A percentile compares a stretch with the other conserved stretches of the same genome.
Evolutionary conservation across 2,329 filamentous ascomycete species (phyloP).

Genomic region (Talaromyces sp.): DNA sequence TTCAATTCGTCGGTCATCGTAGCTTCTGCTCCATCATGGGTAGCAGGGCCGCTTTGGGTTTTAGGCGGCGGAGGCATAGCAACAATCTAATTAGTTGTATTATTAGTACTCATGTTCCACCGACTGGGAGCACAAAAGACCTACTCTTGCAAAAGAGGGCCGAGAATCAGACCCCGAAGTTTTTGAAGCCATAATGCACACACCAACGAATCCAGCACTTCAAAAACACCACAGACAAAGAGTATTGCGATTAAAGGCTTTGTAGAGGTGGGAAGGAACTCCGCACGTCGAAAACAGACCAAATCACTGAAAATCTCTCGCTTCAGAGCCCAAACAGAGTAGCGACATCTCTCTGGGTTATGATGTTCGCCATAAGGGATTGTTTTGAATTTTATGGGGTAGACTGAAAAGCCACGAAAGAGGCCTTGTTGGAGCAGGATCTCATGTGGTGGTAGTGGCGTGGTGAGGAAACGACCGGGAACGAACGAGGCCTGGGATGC

Average conservation of each 20-base stretch:
- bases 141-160: conserved; percentile 73
- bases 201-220: conserved; percentile 10
- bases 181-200: conserved; percentile 27
- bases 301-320: conserved; percentile 33
- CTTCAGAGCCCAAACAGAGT: conserved; percentile 38
- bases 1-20: conserved; percentile 17
- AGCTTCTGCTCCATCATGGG: conserved; percentile 20
- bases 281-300: conserved; percentile 26
- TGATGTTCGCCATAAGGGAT: conserved; percentile 37
- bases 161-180: conserved; percentile 21
- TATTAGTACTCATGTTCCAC: conserved; percentile 11
- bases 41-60: conserved; percentile 16
- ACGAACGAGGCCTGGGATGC: not conserved
- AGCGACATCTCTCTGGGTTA: conserved; percentile 40
- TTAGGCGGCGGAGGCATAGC: conserved; percentile 34
- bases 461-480: not conserved
- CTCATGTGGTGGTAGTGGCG: conserved; percentile 4
- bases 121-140: conserved; percentile 14
- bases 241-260: conserved; percentile 4
- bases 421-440: not conserved
- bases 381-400: conserved; percentile 7
- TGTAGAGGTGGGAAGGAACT: conserved; percentile 16
- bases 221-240: conserved; percentile 14
- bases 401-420: not conserved
- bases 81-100: conserved; percentile 30